Evolutionary conservation across 108 stramenopile genomes (phyloP), one percentile per base, ranked within the genome.

Genomic region (Stephanodiscus minutulus): DNA sequence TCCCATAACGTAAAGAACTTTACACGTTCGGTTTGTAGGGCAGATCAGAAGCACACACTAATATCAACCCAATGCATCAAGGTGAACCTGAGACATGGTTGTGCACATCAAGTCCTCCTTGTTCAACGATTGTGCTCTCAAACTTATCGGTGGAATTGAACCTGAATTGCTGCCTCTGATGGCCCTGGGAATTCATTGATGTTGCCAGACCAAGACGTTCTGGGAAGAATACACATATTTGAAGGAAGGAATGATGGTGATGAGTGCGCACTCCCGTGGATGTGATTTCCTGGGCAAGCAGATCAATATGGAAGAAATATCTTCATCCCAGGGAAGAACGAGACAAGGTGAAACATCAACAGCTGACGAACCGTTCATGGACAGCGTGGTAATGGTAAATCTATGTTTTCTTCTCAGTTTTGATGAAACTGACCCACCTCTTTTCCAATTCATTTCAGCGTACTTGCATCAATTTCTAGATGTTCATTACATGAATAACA

Each of bases 191-290:
- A 70, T 85, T 48, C 60, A 28, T 39, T 63, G 81, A 25, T 76
- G 72, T 52, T 44, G 54, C n/a, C 27, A 57, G 9, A 69, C 53
- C n/a, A 52, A 49, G 2, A 43, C 29, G 8, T 50, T 73, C 2
- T 85, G 84, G 84, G 50, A 56, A 18, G 63, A 73, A 33, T 85
- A 81, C 68, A 76, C 79, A 22, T 22, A 25, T 31, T 72, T 68
- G 15, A 7, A 25, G 0, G 61, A 64, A 20, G 81, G 83, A 15
- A 64, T 22, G 44, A 64, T 41, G 12, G 76, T 63, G 25, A 47
- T 64, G 62, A 35, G 46, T 15, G 17, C 64, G 15, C 63, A 70
- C 62, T 29, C 44, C 54, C 5, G 15, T 27, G 18, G 58, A 15
- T 44, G 17, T 5, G 61, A 10, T 11, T 47, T 20, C 12, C 21